Evolutionary conservation across 345 rosid species (phyloP).

Genomic region (Pistacia integerrima): DNA sequence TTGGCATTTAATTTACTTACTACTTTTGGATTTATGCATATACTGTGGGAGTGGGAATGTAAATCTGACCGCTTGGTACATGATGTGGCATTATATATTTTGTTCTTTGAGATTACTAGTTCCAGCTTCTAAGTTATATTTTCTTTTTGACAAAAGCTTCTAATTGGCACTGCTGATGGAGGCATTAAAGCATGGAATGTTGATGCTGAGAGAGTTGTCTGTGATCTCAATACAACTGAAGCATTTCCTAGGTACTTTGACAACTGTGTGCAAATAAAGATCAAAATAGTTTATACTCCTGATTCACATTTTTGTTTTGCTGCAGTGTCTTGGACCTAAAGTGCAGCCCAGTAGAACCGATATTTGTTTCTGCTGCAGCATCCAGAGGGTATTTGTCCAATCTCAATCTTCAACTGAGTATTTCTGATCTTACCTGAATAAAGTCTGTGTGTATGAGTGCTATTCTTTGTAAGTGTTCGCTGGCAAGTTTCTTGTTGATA

Average conservation of each 20-base stretch:
- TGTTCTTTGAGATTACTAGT: constrained; percentile 6
- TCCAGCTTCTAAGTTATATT: constrained; percentile 19
- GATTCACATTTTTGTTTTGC: constrained; percentile 18
- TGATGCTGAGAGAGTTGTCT: constrained; percentile 79
- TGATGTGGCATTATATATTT: constrained; percentile 8
- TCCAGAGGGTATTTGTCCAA: constrained; percentile 43
- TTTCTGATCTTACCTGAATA: background rate
- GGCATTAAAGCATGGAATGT: constrained; percentile 82
- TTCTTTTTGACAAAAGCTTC: constrained; percentile 55
- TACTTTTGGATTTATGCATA: constrained; percentile 7
- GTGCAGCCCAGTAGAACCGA: constrained; percentile 80
- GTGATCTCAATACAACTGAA: constrained; percentile 63
- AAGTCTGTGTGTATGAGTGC: background rate
- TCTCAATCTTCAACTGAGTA: background rate
- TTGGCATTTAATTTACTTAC: constrained; percentile 2
- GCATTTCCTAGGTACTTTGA: constrained; percentile 56
- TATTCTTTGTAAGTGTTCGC: background rate
- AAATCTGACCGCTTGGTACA: constrained; percentile 78
- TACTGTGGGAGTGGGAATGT: constrained; percentile 83
- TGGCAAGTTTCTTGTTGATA: background rate
- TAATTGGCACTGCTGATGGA: constrained; percentile 78
- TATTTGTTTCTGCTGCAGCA: constrained; percentile 78
- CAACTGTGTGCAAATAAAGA: background rate
- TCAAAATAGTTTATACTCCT: constrained; percentile 11
- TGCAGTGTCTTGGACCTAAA: constrained; percentile 70